Evolutionary conservation across 495 filamentous ascomycete species (phyloP), one percentile per base, ranked within the genome.

Genomic region (Tuber melanosporum): DNA sequence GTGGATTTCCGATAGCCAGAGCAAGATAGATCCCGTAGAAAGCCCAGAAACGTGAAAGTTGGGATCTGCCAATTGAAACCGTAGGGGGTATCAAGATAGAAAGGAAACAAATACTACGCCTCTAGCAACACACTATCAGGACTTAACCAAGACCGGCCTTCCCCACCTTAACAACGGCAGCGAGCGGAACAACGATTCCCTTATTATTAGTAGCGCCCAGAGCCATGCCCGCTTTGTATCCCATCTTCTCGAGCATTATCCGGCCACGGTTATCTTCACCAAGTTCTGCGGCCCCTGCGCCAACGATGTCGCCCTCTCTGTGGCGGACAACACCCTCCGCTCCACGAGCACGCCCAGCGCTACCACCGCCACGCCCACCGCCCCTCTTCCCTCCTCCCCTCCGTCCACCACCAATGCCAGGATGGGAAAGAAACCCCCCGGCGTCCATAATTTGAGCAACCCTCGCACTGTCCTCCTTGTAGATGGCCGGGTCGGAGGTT

Each of bases 161-260:
- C 5, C 90, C 88, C 70, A 90, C 93, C 87, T 95, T 97, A 66
- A 98, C 90, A 73, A 96, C 89, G 75, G 96, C 93, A n/a, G 88
- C 87, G 57, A 99, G 91, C 2, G 96, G 96, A 78, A 91, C 88
- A 76, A 95, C 83, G 72, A 97, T 95, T 47, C 96, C 95, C 84
- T 95, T 92, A 83, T 95, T 95, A 76, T 95, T 91, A 15, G 87
- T 80, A 7, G 91, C 88, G 66, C 95, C 95, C n/a, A 99, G 87
- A 10, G 91, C 91, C 84, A 91, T 98, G 7, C 95, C 95, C 70
- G 89, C 91, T 76, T 88, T 92, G 93, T 96, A 99, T 26, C 95
- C 95, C 95, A 98, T 98, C 85, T 95, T 98, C 84, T 97, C 94
- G 73, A 99, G 83, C 92, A 99, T 93, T 5, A 90, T 90, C 69